Percentiles rank a stretch among this genome's conserved stretches.
phyloP scores from a whole-genome alignment of 176 grass and related monocot genomes.

The Stipa capillata region DNA sequence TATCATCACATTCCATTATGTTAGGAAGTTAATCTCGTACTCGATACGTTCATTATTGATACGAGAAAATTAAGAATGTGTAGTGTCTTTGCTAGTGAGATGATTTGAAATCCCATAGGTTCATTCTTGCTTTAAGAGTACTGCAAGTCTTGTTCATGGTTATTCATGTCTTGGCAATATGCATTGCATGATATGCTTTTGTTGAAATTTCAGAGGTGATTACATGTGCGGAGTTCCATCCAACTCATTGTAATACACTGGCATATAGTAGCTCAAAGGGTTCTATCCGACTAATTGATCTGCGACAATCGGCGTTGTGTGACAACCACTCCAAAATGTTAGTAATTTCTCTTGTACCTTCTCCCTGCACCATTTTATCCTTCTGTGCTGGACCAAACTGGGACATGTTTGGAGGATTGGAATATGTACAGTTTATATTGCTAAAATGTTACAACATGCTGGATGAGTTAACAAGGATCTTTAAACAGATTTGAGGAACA shows the following conservation, averaged over 20 bases:
- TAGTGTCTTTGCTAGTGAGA: not conserved
- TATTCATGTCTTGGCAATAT: constrained; percentile 3
- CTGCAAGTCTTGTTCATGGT: constrained; percentile 1
- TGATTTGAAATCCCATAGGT: not conserved
- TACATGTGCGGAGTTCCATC: constrained; percentile 97
- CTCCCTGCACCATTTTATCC: constrained; percentile 11
- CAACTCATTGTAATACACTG: constrained; percentile 83
- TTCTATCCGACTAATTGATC: constrained; percentile 94
- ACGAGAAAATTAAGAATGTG: not conserved
- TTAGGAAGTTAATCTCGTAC: not conserved
- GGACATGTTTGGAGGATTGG: not conserved
- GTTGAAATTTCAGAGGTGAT: constrained; percentile 91
- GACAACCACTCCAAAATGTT: constrained; percentile 97
- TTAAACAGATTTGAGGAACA: constrained; percentile 79
- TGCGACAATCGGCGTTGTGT: constrained; percentile 90
- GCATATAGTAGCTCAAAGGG: constrained; percentile 99
- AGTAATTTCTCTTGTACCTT: constrained; percentile 28
- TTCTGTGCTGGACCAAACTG: not conserved
- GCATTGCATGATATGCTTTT: constrained; percentile 9
- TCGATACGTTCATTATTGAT: not conserved
- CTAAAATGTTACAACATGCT: not conserved
- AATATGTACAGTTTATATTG: not conserved
- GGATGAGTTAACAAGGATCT: constrained; percentile 23
- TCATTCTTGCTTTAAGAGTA: not conserved
- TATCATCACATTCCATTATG: not conserved